These are phyloP conservation scores for Annulohypoxylon stygium DNA, from an alignment of 495 filamentous ascomycete genomes.

Conservation along the genomic window DNA sequence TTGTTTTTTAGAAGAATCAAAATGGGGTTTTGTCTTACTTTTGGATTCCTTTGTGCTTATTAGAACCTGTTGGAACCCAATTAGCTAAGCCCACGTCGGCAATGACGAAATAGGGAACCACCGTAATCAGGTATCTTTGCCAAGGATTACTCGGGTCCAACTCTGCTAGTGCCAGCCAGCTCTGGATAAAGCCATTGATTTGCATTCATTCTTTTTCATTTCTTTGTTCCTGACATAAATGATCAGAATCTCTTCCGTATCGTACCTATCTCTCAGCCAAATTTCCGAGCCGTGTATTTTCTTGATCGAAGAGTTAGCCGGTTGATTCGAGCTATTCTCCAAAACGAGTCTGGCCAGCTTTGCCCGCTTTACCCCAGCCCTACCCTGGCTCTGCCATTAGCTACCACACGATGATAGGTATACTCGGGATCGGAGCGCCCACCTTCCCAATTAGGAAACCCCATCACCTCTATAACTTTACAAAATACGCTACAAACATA, in stretches of 20 bases:
- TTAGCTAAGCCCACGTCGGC: slow-evolving; percentile 13
- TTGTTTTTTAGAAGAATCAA: neutral
- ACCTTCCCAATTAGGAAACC: slow-evolving; percentile 8
- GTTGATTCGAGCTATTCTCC: neutral
- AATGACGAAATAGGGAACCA: slow-evolving; percentile 13
- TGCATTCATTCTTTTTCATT: neutral
- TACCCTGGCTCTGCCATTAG: neutral
- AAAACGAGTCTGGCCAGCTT: neutral
- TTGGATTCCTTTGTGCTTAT: neutral
- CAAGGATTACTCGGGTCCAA: neutral
- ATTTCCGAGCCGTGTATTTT: neutral
- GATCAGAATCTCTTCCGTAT: neutral
- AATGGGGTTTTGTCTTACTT: slow-evolving; percentile 7
- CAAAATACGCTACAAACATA: neutral
- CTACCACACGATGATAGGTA: too few relatives aligned
- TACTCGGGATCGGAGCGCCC: slow-evolving; percentile 4
- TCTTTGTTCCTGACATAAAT: neutral
- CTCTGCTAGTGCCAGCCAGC: neutral
- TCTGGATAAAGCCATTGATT: neutral
- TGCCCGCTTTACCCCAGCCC: neutral
- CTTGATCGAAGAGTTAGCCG: neutral
- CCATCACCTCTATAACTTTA: neutral
- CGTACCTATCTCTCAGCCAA: neutral
- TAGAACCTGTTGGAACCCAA: slow-evolving; percentile 9
- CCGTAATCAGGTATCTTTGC: slow-evolving; percentile 1